Base-by-base conservation (phyloP, 2,329 filamentous ascomycete species). In the Xylaria sp. region DNA sequence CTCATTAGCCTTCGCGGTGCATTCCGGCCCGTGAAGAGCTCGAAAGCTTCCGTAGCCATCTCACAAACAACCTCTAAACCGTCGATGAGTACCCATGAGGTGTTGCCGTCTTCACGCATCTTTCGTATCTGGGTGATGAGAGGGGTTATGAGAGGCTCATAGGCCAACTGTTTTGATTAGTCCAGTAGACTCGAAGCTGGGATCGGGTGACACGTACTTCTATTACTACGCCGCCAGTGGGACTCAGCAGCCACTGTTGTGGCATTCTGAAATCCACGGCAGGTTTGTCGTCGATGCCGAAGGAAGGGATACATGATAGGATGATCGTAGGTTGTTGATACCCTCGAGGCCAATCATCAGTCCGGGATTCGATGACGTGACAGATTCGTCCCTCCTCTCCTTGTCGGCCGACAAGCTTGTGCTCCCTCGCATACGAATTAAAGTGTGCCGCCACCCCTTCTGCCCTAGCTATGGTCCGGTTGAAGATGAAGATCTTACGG, bases 1-100 rank as follows among this genome's bases (percentile, higher is more conserved):
- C 87, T 83, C 90, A 92, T 92, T 23, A 89, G 74, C 46, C 83
- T 79, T 56, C 87, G 83, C 1, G 90, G 90, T 15, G 90, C 89
- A 73, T 88, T 84, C 47, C 89, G 83, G 4, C 89, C 90, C 0
- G 89, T 92, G 78, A 92, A 89, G 21, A 92, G 77, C 75, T 92
- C 90, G 71, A 92, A 92, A 56, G 91, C 88, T 31, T 90, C 89
- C 73, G 90, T 89, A 0, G 88, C 89, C 79, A 92, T 90, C 73
- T 92, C 90, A 4, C 87, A 85, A 15, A 92, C 80, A 43, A 91
- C 85, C 67, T 91, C 89, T 8, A 92, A 77, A 0, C 90, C 90
- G 70, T 92, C 88, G 49, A 92, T 84, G 43, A 90, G 81, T 0
- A 90, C 86, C 89, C 89, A 93, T 33, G 88, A 79, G 61, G 83